These are phyloP conservation scores for Candida sp. DNA, from an alignment of 1,139 yeast species.

Conservation along the genomic window DNA sequence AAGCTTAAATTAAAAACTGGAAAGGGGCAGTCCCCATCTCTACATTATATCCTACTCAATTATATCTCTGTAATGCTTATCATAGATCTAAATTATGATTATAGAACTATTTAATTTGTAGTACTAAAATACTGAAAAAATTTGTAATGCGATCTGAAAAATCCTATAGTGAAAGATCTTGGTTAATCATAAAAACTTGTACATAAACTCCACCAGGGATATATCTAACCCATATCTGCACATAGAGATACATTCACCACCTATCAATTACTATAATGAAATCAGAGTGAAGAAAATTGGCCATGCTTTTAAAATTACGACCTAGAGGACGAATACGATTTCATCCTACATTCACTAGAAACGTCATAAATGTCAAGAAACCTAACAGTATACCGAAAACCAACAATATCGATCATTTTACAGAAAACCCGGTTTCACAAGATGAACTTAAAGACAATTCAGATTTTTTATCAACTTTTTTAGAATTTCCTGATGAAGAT, in stretches of 20 bases:
- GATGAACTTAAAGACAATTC: neutral
- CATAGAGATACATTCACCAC: neutral
- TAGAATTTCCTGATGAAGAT: conserved; percentile 4
- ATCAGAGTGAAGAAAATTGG: neutral
- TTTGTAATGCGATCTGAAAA: neutral
- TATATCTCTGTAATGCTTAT: neutral
- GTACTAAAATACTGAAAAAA: neutral
- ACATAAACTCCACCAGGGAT: neutral
- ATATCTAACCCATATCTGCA: no score
- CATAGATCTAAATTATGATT: neutral
- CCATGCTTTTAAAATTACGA: conserved; percentile 5
- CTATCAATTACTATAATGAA: neutral
- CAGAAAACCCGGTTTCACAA: neutral
- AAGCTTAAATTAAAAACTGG: neutral
- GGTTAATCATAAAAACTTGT: neutral
- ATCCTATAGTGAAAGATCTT: neutral
- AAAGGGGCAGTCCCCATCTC: no score
- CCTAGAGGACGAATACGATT: conserved; percentile 4
- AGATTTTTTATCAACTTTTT: conserved; percentile 1
- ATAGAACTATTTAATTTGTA: neutral
- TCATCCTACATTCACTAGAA: neutral
- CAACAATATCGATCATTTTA: neutral
- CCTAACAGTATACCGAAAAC: neutral
- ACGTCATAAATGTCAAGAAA: neutral
- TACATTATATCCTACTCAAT: neutral